A percentile compares a stretch with the other conserved stretches of the same genome.
Evolutionary conservation across 805 yeast genomes (phyloP).

Genomic region (Metschnikowia gruessii): DNA sequence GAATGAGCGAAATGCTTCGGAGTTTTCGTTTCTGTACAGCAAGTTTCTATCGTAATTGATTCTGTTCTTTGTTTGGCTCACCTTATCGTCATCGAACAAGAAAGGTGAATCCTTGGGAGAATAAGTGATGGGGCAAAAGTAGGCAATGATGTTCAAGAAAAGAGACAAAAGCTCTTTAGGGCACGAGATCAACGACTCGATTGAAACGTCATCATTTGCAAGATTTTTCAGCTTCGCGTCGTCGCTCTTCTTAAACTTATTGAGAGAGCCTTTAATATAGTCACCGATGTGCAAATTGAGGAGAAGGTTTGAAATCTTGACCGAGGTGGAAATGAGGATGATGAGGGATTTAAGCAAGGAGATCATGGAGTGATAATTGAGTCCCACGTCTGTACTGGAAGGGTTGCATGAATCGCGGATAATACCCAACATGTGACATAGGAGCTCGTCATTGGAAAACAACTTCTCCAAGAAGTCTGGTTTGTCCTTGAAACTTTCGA

Average conservation of each 20-base stretch:
- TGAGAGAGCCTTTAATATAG: conserved; percentile 47
- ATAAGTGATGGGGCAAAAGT: conserved; percentile 52
- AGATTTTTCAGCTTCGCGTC: conserved; percentile 3
- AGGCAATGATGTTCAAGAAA: conserved; percentile 53
- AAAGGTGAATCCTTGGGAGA: conserved; percentile 31
- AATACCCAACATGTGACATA: conserved; percentile 11
- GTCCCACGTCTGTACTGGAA: conserved; percentile 10
- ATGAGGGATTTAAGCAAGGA: conserved; percentile 43
- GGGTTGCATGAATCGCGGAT: conserved; percentile 17
- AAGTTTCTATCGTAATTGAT: conserved; percentile 34
- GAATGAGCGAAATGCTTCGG: conserved; percentile 32
- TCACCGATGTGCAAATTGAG: conserved; percentile 49
- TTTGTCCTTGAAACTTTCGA: conserved; percentile 46
- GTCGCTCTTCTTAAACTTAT: conserved; percentile 43
- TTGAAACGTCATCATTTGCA: conserved; percentile 33
- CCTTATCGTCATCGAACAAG: conserved; percentile 22
- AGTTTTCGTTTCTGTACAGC: conserved; percentile 24
- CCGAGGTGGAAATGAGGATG: conserved; percentile 41
- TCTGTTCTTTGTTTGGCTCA: conserved; percentile 22
- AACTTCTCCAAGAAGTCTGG: conserved; percentile 47
- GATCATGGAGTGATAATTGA: conserved; percentile 10
- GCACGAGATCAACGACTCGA: conserved; percentile 70
- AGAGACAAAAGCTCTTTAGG: conserved; percentile 63
- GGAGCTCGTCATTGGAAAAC: conserved; percentile 18
- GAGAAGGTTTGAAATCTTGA: conserved; percentile 43